Evolutionary conservation across 495 filamentous ascomycete genomes (phyloP), one percentile per base, ranked within the genome.

Genomic region (Clavariopsis aquatica): DNA sequence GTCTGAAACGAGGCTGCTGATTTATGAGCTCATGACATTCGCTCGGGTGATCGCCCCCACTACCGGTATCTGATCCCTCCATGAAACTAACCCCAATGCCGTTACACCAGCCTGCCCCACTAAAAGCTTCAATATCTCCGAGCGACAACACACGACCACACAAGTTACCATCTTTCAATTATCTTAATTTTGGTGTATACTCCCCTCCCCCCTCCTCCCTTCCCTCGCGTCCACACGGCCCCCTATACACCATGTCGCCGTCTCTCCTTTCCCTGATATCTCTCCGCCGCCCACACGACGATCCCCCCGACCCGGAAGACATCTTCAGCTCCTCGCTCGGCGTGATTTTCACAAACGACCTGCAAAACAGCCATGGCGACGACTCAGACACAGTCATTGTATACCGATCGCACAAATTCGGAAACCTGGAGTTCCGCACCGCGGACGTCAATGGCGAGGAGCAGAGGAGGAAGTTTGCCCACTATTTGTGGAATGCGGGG

Each of bases 401-500:
- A 52, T 96, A 95, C 76, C 78, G 78, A 19, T 89, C 85, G 3
- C 69, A 71, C 22, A 65, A 61, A 19, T 69, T 63, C 53, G 73
- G 77, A 9, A 68, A 76, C 29, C 52, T 81, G 47, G 72, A 79
- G 46, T 76, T 90, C 51, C 67, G 69, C 2, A 79, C 86, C 12
- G 80, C 84, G 0, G 79, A 87, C 65, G 83, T 85, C 0, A 72
- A 80, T 22, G 77, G 74, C 0, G 84, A 87, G 27, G 77, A 82
- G 41, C 83, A 83, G 17, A 74, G 87, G 57, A 78, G 75, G 43
- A 81, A 94, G 38, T 96, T 93, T 73, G 86, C 86, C 34, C 92
- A 96, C 73, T 89, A 89, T 73, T 76, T 96, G 6, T 96, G 93
- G 93, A 95, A 93, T 72, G 80, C 90, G n/a, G 85, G 81, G 0